Evolutionary conservation across 2,329 filamentous ascomycete genomes (phyloP), one percentile per base, ranked within the genome.

Genomic region (Zalaria obscura): DNA sequence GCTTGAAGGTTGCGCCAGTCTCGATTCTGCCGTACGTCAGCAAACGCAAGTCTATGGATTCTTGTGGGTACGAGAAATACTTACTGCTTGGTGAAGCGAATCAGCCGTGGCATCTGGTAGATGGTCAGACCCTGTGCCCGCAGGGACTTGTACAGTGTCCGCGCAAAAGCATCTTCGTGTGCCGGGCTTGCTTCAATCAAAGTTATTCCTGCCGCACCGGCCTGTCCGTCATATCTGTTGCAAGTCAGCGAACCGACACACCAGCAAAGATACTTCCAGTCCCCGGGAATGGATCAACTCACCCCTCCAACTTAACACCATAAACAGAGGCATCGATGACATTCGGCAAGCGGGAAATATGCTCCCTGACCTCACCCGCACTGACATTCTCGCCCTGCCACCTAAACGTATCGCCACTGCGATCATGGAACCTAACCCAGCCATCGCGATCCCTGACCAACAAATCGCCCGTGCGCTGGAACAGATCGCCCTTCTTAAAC

Each of bases 381-480:
- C 57, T 60, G 3, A 68, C 65, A 48, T 68, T 68, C 44, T 68
- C 65, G 4, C 54, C 58, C 42, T 68, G 68, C 65, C 65, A 68
- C 4, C 65, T 62, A 53, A 63, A 68, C 0, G 64, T 67, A 45
- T 68, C 65, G 31, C 65, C 65, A 1, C 67, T 52, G 6, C 57
- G 53, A 49, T 68, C 65, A 41, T 68, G 49, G 53, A 68, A 68
- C 50, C 60, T 66, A 65, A 65, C 68, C 18, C 62, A 55, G 1
- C 65, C 62, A 40, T 66, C 63, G 1, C 41, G 34, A 27, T 55
- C 57, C 11, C 63, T 52, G 27, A 64, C 52, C n/a, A 68, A 50
- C 3, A 64, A 64, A 41, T 68, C 65, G 4, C 65, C 65, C 5
- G 58, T 63, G 29, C 65, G 57, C 50, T 67, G 68, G 45, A 53